Evolutionary conservation across 257 asterid genomes (phyloP).

Genomic region (Agastache rugosa): DNA sequence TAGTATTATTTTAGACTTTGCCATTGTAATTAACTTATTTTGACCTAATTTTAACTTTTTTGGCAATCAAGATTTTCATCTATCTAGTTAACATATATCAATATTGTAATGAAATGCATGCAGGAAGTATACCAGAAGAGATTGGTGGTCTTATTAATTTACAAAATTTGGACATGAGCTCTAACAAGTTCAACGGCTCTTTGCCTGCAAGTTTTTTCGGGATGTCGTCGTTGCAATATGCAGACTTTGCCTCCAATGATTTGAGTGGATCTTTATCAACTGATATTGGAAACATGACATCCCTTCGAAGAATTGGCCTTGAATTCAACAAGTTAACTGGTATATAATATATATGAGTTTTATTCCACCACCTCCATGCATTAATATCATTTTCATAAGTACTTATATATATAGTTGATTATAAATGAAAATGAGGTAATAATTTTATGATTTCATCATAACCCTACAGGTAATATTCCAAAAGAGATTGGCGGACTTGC

Average conservation of each 20-base stretch:
- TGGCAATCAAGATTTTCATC: background rate
- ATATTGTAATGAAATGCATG: background rate
- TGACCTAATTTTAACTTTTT: no score
- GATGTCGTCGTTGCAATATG: background rate
- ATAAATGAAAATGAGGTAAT: background rate
- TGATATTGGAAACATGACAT: background rate
- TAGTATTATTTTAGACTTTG: no score
- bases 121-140: background rate
- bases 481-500: background rate
- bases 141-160: background rate
- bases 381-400: no score
- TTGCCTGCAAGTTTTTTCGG: background rate
- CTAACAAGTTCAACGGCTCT: background rate
- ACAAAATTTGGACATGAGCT: background rate
- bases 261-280: background rate
- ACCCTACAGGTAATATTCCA: background rate
- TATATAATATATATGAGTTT: background rate
- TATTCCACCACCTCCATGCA: no score
- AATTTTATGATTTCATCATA: background rate
- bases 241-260: background rate
- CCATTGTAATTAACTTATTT: no score
- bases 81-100: no score
- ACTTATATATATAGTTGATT: background rate
- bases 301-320: slow-evolving; percentile 15
- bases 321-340: background rate